Conservation (phyloP, 2,329 filamentous ascomycete species). For the Aspergillus terreus region DNA sequence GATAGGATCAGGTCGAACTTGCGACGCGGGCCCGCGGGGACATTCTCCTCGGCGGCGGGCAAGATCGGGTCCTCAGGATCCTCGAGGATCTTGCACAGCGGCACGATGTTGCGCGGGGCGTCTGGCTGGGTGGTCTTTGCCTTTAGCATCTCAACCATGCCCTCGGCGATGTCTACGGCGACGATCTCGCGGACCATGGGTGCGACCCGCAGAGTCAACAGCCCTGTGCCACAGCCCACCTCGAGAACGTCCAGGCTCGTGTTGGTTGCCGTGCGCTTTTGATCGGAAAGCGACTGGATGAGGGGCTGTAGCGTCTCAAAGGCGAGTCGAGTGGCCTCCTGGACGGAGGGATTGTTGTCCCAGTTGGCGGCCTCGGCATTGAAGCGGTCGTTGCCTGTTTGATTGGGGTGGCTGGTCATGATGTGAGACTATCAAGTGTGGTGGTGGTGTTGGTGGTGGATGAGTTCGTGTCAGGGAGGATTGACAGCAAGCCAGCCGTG, state of each 20-base stretch:
- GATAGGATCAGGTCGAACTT: conserved; percentile 52
- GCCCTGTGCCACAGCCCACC: conserved; percentile 56
- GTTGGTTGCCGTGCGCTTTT: conserved; percentile 3
- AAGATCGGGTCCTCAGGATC: conserved; percentile 48
- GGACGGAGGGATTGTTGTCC: conserved; percentile 53
- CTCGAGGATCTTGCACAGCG: conserved; percentile 47
- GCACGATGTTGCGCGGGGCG: conserved; percentile 41
- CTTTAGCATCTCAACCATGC: conserved; percentile 53
- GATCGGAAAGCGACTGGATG: conserved; percentile 17
- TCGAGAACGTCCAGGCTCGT: conserved; percentile 48
- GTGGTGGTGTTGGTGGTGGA: neutral
- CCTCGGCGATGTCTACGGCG: conserved; percentile 52
- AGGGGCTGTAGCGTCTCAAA: conserved; percentile 42
- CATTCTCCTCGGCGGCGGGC: conserved; percentile 28
- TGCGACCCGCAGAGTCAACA: conserved; percentile 50
- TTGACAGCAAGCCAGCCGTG: neutral
- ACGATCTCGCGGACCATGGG: conserved; percentile 48
- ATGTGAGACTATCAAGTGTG: neutral
- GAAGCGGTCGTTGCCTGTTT: conserved; percentile 44
- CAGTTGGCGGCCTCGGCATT: conserved; percentile 53
- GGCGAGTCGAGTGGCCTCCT: conserved; percentile 43
- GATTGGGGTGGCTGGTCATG: neutral
- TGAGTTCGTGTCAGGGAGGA: neutral
- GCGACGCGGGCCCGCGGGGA: conserved; percentile 25
- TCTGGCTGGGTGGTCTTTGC: conserved; percentile 37